Evolutionary conservation across 2,329 filamentous ascomycete species (phyloP).

Genomic region (Paecilomyces sp.): DNA sequence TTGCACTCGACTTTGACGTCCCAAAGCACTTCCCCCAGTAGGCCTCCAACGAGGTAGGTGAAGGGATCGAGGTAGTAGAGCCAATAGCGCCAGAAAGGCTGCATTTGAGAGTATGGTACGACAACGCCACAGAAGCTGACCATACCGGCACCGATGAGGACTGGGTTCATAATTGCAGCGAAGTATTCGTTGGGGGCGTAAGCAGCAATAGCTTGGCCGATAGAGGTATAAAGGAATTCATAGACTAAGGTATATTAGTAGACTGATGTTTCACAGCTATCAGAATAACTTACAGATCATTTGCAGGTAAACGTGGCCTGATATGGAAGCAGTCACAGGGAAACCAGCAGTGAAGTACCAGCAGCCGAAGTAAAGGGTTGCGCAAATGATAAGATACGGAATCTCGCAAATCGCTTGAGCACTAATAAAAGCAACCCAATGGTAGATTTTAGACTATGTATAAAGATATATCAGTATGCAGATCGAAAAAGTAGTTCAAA

Average conservation of each 20-base stretch:
- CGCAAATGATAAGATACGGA: constrained; percentile 40
- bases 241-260: constrained; percentile 25
- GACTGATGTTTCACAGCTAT: not conserved
- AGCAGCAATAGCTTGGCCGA: constrained; percentile 47
- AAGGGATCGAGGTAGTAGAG: constrained; percentile 40
- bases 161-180: constrained; percentile 51
- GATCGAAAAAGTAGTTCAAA: not conserved
- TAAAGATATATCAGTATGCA: not conserved
- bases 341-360: constrained; percentile 55
- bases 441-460: constrained; percentile 49
- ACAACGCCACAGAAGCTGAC: constrained; percentile 34
- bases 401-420: constrained; percentile 45
- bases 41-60: constrained; percentile 34
- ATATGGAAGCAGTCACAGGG: constrained; percentile 21
- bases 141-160: constrained; percentile 43
- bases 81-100: constrained; percentile 38
- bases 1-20: constrained; percentile 31
- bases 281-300: constrained; percentile 25
- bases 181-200: constrained; percentile 57
- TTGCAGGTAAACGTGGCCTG: constrained; percentile 32
- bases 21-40: constrained; percentile 31
- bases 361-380: constrained; percentile 41
- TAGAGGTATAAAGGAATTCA: constrained; percentile 35
- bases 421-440: constrained; percentile 53
- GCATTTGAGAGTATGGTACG: constrained; percentile 29